Evolutionary conservation across 2,329 filamentous ascomycete species (phyloP).

Genomic region (Fusarium sp.): DNA sequence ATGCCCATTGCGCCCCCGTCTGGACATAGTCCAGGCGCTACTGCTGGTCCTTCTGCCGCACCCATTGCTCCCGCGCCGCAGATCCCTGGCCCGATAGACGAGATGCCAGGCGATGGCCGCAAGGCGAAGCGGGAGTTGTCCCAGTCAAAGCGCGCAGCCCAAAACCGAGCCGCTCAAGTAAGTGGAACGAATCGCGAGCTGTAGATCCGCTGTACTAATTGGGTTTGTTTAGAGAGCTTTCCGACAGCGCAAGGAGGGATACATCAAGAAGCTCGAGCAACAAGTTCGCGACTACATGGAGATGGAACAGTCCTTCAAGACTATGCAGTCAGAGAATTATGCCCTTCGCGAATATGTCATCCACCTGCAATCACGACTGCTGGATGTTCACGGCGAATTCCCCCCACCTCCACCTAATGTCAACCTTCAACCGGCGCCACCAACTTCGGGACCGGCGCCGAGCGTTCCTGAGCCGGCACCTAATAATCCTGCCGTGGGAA

Average conservation of each 20-base stretch:
- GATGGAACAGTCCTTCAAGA: constrained; percentile 82
- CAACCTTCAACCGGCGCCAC: constrained; percentile 64
- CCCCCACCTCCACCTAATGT: constrained; percentile 86
- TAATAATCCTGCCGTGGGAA: constrained; percentile 47
- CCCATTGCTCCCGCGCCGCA: constrained; percentile 50
- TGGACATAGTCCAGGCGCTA: constrained; percentile 47
- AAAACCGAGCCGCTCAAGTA: constrained; percentile 97
- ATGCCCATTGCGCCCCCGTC: constrained; percentile 53
- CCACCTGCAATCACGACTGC: constrained; percentile 84
- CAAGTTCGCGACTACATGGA: constrained; percentile 85
- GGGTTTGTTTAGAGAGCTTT: constrained; percentile 80
- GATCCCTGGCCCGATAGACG: constrained; percentile 39
- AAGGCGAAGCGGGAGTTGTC: constrained; percentile 93
- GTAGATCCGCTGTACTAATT: constrained; percentile 38
- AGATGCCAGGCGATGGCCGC: constrained; percentile 64
- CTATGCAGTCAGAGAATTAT: constrained; percentile 89
- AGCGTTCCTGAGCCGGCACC: constrained; percentile 42
- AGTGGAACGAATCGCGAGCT: constrained; percentile 46
- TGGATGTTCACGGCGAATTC: constrained; percentile 85
- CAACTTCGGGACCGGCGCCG: constrained; percentile 40
- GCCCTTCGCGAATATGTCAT: constrained; percentile 93
- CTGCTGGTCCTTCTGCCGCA: constrained; percentile 43
- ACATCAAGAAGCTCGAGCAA: constrained; percentile 97
- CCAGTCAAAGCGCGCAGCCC: constrained; percentile 94
- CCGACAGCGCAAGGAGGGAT: constrained; percentile 95